Percentiles rank a stretch among this genome's conserved stretches.
Evolutionary conservation across 176 grass and related monocot species (phyloP).

Genomic region (Luzula sylvatica): DNA sequence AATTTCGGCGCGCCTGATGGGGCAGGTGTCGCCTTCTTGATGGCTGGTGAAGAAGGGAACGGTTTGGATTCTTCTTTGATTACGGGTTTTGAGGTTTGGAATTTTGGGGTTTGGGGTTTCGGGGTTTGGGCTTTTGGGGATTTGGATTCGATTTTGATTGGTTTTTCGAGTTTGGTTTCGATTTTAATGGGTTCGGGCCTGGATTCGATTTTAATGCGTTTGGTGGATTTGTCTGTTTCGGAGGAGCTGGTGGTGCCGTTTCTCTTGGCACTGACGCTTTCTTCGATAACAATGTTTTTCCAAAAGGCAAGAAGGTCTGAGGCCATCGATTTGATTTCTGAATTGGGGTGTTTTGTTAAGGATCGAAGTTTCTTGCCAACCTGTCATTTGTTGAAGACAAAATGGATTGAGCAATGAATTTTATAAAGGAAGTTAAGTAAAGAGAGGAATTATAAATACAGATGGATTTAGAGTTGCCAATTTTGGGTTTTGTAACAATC

Average conservation of each 20-base stretch:
- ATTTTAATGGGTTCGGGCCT: neutral
- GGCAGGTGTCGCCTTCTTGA: slow-evolving; percentile 28
- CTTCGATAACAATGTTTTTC: slow-evolving; percentile 82
- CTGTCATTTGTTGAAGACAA: slow-evolving; percentile 27
- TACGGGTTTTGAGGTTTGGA: slow-evolving; percentile 9
- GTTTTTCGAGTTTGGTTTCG: slow-evolving; percentile 20
- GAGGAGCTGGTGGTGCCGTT: slow-evolving; percentile 22
- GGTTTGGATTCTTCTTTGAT: neutral
- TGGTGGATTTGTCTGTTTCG: slow-evolving; percentile 31
- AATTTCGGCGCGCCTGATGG: slow-evolving; percentile 32
- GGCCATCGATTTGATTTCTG: slow-evolving; percentile 43
- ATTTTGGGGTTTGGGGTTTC: slow-evolving; percentile 12
- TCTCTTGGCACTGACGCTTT: slow-evolving; percentile 41
- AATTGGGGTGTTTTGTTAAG: slow-evolving; percentile 74
- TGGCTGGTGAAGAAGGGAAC: neutral
- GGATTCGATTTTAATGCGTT: slow-evolving; percentile 6
- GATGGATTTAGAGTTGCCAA: too few relatives aligned
- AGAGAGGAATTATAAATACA: neutral
- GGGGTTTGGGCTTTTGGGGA: slow-evolving; percentile 26
- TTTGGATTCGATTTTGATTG: slow-evolving; percentile 20
- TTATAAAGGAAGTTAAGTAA: neutral
- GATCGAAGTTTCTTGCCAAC: slow-evolving; percentile 65
- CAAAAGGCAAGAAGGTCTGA: slow-evolving; percentile 59
- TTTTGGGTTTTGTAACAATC: too few relatives aligned
- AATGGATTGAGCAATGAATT: neutral